phyloP scores from a whole-genome alignment of 495 filamentous ascomycete genomes.

The Tetracladium setigerum region DNA sequence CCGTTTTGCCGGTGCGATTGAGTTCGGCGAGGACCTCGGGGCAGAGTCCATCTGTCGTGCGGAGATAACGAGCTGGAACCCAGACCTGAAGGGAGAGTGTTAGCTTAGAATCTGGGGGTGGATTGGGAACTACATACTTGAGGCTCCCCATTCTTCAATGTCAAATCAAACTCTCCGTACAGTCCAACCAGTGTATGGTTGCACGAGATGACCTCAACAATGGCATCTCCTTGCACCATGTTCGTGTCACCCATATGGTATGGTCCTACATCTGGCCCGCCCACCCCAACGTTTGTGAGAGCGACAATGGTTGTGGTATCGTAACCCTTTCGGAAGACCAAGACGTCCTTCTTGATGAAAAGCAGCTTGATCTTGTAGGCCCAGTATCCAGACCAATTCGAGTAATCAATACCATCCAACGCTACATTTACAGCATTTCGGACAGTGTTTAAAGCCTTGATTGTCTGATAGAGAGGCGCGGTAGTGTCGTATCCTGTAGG shows the following conservation, averaged over 20 bases:
- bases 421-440: slow-evolving; percentile 3
- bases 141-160: too few species aligned
- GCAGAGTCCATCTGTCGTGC: too few species aligned
- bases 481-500: slow-evolving; percentile 49
- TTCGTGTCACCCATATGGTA: slow-evolving; percentile 4
- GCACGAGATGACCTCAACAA: slow-evolving; percentile 1
- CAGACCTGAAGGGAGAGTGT: too few species aligned
- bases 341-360: neutral
- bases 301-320: neutral
- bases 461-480: slow-evolving; percentile 44
- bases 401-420: neutral
- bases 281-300: neutral
- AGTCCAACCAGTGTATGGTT: neutral
- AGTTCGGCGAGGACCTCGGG: too few species aligned
- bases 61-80: too few species aligned
- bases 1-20: too few species aligned
- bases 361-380: slow-evolving; percentile 1
- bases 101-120: too few species aligned
- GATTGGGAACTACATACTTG: too few species aligned
- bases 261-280: neutral
- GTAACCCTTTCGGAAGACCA: slow-evolving; percentile 1
- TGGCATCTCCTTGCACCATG: neutral
- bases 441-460: slow-evolving; percentile 34
- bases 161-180: slow-evolving; percentile 5
- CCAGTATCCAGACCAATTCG: slow-evolving; percentile 2